phyloP scores from a whole-genome alignment of 441 rosid genomes.

The Jatropha multifida region DNA sequence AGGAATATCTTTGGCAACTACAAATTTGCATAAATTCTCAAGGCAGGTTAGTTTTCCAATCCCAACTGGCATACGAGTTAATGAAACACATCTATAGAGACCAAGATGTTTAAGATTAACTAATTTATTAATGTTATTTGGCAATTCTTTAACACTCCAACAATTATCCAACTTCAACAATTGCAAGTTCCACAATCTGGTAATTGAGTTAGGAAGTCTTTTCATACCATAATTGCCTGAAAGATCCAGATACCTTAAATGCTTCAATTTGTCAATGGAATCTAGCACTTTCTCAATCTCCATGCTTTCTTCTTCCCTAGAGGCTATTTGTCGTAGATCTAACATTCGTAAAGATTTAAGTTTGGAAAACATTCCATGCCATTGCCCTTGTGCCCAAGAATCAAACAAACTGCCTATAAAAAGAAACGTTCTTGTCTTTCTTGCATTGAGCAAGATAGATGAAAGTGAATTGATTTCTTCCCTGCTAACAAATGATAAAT shows the following conservation, averaged over 20 bases:
- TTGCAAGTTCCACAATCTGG: not conserved
- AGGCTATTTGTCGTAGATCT: too few relatives aligned
- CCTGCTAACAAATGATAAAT: not conserved
- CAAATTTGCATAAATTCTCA: constrained; percentile 9
- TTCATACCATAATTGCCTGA: not conserved
- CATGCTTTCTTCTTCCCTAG: too few relatives aligned
- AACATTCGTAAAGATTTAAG: constrained; percentile 19
- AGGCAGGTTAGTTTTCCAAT: constrained; percentile 23
- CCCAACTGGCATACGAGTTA: constrained; percentile 28
- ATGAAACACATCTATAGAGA: not conserved
- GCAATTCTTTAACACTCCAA: constrained; percentile 5
- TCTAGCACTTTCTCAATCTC: not conserved
- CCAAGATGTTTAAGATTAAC: constrained; percentile 24
- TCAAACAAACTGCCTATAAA: too few relatives aligned
- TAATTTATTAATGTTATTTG: constrained; percentile 12
- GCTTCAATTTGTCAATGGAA: constrained; percentile 12
- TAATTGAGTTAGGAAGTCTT: not conserved
- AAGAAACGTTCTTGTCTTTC: not conserved
- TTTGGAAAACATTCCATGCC: not conserved
- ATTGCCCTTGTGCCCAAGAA: not conserved
- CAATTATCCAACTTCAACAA: constrained; percentile 3
- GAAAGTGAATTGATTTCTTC: too few relatives aligned
- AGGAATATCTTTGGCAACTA: not conserved
- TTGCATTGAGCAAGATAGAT: not conserved
- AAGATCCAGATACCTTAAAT: constrained; percentile 15